Conservation (phyloP, 1,139 yeast species). For the Nakaseomyces nivariensis region DNA sequence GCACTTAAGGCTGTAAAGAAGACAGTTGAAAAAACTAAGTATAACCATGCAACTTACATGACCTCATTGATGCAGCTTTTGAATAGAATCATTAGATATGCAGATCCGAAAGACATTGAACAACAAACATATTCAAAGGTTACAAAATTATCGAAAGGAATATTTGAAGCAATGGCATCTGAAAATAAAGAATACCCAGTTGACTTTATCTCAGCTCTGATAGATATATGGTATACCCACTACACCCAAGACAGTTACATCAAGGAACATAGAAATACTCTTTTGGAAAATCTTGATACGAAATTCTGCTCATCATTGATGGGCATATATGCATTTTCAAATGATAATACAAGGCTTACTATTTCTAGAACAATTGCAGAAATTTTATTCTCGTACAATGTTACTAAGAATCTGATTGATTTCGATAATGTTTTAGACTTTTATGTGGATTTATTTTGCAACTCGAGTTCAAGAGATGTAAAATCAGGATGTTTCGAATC, state of each 20-base stretch:
- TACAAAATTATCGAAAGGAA: conserved; percentile 17
- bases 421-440: conserved; percentile 20
- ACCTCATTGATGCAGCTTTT: conserved; percentile 19
- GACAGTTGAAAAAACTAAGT: conserved; percentile 19
- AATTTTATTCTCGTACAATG: conserved; percentile 21
- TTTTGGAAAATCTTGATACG: conserved; percentile 11
- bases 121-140: conserved; percentile 2
- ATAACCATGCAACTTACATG: conserved; percentile 24
- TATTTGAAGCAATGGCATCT: conserved; percentile 15
- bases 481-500: conserved; percentile 31
- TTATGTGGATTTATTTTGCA: conserved; percentile 25
- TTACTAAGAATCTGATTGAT: conserved; percentile 10
- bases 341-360: conserved; percentile 24
- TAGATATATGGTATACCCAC: conserved; percentile 19
- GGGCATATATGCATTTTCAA: conserved; percentile 23
- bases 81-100: conserved; percentile 19
- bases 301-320: conserved; percentile 21
- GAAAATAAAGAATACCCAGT: conserved; percentile 20
- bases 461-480: conserved; percentile 19
- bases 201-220: conserved; percentile 16
- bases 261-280: conserved; percentile 14
- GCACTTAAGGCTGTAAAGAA: conserved; percentile 30
- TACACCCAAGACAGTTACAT: conserved; percentile 17
- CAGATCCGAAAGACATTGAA: conserved; percentile 5
- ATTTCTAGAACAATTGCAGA: conserved; percentile 31